Evolutionary conservation across 2,329 filamentous ascomycete species (phyloP), one percentile per base, ranked within the genome.

Genomic region (Stachybotrys echinatus): DNA sequence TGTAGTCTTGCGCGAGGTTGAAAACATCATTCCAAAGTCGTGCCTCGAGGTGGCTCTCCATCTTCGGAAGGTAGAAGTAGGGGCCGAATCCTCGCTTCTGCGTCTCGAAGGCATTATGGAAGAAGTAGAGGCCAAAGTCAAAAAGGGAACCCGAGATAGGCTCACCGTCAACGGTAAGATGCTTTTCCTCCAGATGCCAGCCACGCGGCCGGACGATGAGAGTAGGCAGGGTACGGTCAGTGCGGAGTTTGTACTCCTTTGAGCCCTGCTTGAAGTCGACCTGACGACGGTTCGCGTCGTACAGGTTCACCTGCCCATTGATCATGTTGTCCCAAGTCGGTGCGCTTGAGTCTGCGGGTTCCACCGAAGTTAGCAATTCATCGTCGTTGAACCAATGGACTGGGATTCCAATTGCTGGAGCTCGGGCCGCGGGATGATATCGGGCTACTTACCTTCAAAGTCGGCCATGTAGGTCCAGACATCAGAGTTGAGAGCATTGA

Each of bases 391-490:
- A n/a, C n/a, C n/a, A n/a, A n/a, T n/a, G n/a, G n/a, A n/a, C n/a
- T n/a, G n/a, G n/a, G n/a, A n/a, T n/a, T n/a, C n/a, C n/a, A n/a
- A n/a, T n/a, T n/a, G n/a, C n/a, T n/a, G n/a, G n/a, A n/a, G n/a
- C 42, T 38, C 48, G 44, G 45, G 47, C 43, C 6, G 6, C 10
- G n/a, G 38, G 21, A 22, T 14, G 12, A 43, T n/a, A 50, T 27
- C n/a, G 18, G n/a, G 14, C 40, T 48, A 68, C 80, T 62, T 70
- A 94, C 92, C 92, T 74, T 99, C 94, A 59, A 99, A 95, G 72
- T 99, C 94, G 45, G 94, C 94, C 94, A 99, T 99, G 65, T 97
- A 99, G 50, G 92, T 97, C 87, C 89, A 97, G 21, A 97, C 94
- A 64, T 97, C 83, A 43, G 92, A 87, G 72, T 97, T 99, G 67